Evolutionary conservation across 139 green algal species (phyloP).

Genomic region (Chlamydomonas applanata): DNA sequence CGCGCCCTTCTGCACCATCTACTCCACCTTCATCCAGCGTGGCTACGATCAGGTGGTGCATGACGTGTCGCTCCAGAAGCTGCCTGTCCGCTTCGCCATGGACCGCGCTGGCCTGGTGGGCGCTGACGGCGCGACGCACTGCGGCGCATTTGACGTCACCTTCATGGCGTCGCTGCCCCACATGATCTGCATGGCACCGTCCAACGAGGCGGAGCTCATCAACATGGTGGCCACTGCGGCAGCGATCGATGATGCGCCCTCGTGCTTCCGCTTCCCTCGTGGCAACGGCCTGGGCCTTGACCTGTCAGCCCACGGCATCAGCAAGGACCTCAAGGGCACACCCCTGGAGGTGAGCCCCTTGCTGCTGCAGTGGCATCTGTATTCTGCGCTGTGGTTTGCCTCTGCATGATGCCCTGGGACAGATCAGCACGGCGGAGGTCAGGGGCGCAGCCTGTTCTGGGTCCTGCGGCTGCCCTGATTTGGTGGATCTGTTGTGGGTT

Average conservation of each 20-base stretch:
- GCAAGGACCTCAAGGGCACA: constrained; percentile 82
- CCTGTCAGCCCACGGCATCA: constrained; percentile 72
- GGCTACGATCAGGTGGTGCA: constrained; percentile 97
- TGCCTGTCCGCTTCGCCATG: constrained; percentile 98
- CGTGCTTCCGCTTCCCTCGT: constrained; percentile 91
- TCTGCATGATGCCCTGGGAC: no score
- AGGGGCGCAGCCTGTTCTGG: no score
- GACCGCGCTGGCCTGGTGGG: constrained; percentile 96
- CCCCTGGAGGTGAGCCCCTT: constrained; percentile 77
- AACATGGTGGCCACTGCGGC: constrained; percentile 91
- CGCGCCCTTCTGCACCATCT: constrained; percentile 93
- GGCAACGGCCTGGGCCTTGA: constrained; percentile 95
- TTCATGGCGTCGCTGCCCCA: constrained; percentile 97
- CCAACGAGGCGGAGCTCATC: constrained; percentile 92
- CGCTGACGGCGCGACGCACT: constrained; percentile 96
- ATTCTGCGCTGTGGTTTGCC: no score
- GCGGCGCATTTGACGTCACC: constrained; percentile 90
- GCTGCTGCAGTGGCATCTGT: no score
- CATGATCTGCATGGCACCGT: constrained; percentile 97
- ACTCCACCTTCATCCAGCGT: constrained; percentile 97
- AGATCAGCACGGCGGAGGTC: no score
- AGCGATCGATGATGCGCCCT: constrained; percentile 92
- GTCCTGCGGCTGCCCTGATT: no score
- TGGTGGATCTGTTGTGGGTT: no score
- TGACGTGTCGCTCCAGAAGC: constrained; percentile 95